Percentiles rank a stretch among this genome's conserved stretches.
phyloP scores from a whole-genome alignment of 345 rosid genomes.

The Acer saccharum region DNA sequence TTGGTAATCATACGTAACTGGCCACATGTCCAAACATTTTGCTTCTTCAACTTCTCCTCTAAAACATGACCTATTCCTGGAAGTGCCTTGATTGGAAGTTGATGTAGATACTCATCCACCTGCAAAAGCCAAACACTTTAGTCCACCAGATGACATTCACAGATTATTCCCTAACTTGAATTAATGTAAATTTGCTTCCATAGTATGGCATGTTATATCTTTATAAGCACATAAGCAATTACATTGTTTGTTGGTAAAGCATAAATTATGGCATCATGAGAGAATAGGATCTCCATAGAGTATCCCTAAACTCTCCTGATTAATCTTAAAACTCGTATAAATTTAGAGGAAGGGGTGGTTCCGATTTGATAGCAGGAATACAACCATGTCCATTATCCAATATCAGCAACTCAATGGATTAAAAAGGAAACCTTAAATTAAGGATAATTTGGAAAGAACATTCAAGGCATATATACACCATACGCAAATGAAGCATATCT shows the following conservation, averaged over 20 bases:
- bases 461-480: not conserved
- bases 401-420: not conserved
- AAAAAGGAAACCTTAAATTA: not conserved
- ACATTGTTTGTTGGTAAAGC: not conserved
- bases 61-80: constrained; percentile 91
- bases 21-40: constrained; percentile 68
- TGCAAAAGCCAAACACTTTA: constrained; percentile 28
- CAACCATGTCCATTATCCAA: not conserved
- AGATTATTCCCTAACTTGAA: not conserved
- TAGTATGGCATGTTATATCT: not conserved
- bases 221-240: not conserved
- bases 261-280: not conserved
- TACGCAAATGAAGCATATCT: too few relatives aligned
- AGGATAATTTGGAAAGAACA: not conserved
- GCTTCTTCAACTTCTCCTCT: constrained; percentile 74
- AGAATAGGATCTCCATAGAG: not conserved
- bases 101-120: constrained; percentile 73
- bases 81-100: constrained; percentile 74
- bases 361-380: not conserved
- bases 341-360: not conserved
- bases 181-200: constrained; percentile 1
- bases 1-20: constrained; percentile 73
- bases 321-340: not conserved
- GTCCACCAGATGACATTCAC: constrained; percentile 14
- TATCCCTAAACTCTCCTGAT: not conserved